Percentiles rank a stretch among this genome's conserved stretches.
phyloP scores from a whole-genome alignment of 805 yeast species.

The Scheffersomyces ergatensis region DNA sequence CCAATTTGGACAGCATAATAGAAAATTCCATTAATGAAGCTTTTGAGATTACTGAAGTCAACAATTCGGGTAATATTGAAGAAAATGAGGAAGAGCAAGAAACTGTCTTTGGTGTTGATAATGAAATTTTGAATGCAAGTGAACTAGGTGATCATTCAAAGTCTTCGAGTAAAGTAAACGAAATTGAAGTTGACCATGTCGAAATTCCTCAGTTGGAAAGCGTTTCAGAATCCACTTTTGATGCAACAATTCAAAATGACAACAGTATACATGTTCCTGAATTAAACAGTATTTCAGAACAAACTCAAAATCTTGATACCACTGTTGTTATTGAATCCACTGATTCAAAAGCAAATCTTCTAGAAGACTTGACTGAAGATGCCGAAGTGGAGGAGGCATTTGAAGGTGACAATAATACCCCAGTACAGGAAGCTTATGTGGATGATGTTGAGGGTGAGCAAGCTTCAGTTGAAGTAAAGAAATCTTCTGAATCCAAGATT shows the following conservation, averaged over 20 bases:
- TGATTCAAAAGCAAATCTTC: too few species aligned
- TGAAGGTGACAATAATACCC: neutral
- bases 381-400: neutral
- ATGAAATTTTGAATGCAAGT: neutral
- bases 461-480: too few species aligned
- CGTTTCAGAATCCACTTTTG: neutral
- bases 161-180: neutral
- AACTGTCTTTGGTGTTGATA: neutral
- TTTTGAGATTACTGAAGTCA: neutral
- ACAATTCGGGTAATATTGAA: neutral
- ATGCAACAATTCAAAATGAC: neutral
- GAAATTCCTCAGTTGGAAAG: too few species aligned
- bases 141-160: neutral
- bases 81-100: neutral
- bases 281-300: neutral
- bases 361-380: neutral
- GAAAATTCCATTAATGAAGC: neutral
- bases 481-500: too few species aligned
- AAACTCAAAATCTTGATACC: neutral
- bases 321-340: neutral
- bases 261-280: neutral
- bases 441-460: neutral
- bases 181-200: conserved; percentile 1
- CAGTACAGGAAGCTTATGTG: neutral
- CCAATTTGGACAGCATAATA: neutral